Evolutionary conservation across 768 basidiomycete genomes (phyloP).

Genomic region (Boletales sp.): DNA sequence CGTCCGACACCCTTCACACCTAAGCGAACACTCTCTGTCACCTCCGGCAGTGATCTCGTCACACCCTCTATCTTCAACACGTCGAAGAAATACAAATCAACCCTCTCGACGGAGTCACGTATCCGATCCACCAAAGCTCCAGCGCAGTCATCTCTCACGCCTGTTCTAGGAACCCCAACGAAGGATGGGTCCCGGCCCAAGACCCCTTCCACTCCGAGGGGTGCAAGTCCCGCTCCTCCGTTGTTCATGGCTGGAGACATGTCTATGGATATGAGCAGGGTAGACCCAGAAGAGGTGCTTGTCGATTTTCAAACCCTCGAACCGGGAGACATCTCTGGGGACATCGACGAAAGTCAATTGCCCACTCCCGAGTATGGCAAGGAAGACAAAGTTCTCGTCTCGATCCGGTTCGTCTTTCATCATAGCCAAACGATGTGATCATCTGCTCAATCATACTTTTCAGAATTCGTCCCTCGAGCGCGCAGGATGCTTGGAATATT

Average conservation of each 20-base stretch:
- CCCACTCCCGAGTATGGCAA: constrained; percentile 54
- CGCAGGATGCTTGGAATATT: constrained; percentile 54
- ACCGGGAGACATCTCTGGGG: constrained; percentile 61
- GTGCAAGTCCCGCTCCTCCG: constrained; percentile 42
- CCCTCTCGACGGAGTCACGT: constrained; percentile 47
- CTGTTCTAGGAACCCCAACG: constrained; percentile 55
- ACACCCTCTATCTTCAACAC: constrained; percentile 39
- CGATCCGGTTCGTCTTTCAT: constrained; percentile 55
- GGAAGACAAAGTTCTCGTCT: constrained; percentile 85
- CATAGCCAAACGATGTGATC: not conserved
- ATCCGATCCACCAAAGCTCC: constrained; percentile 29
- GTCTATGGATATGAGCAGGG: constrained; percentile 67
- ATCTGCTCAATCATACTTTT: constrained; percentile 1
- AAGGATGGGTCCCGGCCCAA: constrained; percentile 45
- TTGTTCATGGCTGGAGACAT: constrained; percentile 50
- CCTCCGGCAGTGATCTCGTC: constrained; percentile 31
- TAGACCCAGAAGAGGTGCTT: constrained; percentile 72
- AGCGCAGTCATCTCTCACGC: constrained; percentile 30
- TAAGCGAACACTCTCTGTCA: constrained; percentile 44
- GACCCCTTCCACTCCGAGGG: constrained; percentile 53
- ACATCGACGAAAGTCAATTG: constrained; percentile 57
- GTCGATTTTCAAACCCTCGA: constrained; percentile 76
- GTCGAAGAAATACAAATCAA: constrained; percentile 66
- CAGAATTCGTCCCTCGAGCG: constrained; percentile 62
- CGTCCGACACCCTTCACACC: constrained; percentile 53